These are phyloP conservation scores for Camellia oleifera DNA, from an alignment of 179 eudicot species.

Conservation along the genomic window DNA sequence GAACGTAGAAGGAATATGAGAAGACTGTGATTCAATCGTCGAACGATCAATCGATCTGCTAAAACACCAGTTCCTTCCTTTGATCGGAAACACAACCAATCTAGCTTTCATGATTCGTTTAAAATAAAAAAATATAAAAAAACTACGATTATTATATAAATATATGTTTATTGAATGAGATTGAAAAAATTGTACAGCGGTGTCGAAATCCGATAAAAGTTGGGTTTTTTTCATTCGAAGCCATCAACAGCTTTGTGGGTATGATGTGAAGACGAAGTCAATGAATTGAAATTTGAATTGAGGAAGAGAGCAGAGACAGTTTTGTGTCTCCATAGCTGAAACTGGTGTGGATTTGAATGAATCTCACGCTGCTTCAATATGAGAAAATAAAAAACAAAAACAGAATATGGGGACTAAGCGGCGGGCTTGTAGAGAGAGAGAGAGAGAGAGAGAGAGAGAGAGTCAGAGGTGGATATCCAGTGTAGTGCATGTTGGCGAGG, in stretches of 20 bases:
- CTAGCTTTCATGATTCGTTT: conserved; percentile 58
- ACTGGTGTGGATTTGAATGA: background rate
- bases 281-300: background rate
- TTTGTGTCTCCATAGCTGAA: too few species aligned
- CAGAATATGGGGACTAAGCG: background rate
- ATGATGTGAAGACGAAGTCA: background rate
- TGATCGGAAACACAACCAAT: conserved; percentile 82
- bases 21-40: conserved; percentile 23
- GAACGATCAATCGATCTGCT: conserved; percentile 58
- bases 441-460: conserved; percentile 2
- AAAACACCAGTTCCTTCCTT: conserved; percentile 92
- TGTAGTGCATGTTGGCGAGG: background rate
- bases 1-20: conserved; percentile 52
- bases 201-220: background rate
- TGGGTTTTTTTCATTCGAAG: background rate
- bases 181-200: too few species aligned
- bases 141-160: background rate
- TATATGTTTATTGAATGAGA: background rate
- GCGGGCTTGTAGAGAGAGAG: background rate
- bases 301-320: background rate
- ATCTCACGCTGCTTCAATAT: background rate
- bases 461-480: background rate
- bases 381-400: background rate
- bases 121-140: background rate
- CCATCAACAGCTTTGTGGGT: background rate